phyloP scores from a whole-genome alignment of 2,329 filamentous ascomycete genomes.

The Diaporthe amygdali region DNA sequence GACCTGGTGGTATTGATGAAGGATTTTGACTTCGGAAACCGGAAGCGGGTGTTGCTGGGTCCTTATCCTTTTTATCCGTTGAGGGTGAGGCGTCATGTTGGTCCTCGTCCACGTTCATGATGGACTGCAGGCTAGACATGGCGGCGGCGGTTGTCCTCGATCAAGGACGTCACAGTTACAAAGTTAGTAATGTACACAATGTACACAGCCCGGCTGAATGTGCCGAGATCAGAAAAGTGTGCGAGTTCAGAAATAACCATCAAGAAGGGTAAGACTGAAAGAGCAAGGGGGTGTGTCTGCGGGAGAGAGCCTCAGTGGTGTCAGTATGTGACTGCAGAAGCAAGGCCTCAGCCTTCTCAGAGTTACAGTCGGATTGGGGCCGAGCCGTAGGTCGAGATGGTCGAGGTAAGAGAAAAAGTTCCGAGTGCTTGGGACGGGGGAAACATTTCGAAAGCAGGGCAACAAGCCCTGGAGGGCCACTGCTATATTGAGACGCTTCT shows the following conservation, averaged over 20 bases:
- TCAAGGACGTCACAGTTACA: constrained; percentile 47
- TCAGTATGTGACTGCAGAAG: constrained; percentile 26
- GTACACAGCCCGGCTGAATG: constrained; percentile 51
- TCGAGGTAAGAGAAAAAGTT: constrained; percentile 36
- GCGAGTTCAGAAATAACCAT: constrained; percentile 38
- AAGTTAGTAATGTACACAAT: constrained; percentile 50
- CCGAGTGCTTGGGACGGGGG: constrained; percentile 42
- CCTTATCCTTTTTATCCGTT: constrained; percentile 50
- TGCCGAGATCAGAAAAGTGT: constrained; percentile 38
- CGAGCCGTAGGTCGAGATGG: constrained; percentile 32
- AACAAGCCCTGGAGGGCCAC: constrained; percentile 41
- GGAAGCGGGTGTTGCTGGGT: constrained; percentile 43
- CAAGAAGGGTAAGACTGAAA: constrained; percentile 31
- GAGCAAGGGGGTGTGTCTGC: constrained; percentile 29
- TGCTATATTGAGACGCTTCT: constrained; percentile 46
- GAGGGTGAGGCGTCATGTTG: constrained; percentile 40
- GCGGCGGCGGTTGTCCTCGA: constrained; percentile 43
- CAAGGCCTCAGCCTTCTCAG: constrained; percentile 43
- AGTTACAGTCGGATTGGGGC: constrained; percentile 35
- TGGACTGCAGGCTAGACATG: constrained; percentile 62
- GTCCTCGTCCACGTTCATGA: constrained; percentile 62
- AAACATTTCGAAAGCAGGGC: constrained; percentile 39
- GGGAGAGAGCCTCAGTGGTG: constrained; percentile 24
- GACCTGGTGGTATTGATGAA: constrained; percentile 42
- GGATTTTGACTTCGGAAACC: constrained; percentile 41